Conservation (phyloP, 805 yeast species). For the Candida krabiensis region DNA sequence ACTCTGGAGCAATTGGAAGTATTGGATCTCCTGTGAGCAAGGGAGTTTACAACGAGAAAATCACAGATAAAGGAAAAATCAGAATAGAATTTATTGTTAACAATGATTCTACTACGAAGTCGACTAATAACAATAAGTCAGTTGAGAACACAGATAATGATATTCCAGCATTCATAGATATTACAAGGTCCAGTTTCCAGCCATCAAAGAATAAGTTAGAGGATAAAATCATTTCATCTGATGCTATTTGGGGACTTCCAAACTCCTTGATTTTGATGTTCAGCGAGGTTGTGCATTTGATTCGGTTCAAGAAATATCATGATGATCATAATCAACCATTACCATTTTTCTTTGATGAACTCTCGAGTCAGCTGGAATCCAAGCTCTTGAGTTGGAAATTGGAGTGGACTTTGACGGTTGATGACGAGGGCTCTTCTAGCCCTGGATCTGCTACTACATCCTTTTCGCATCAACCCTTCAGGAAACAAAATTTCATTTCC, state of each 20-base stretch:
- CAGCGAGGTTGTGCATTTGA: conserved; percentile 66
- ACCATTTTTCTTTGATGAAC: conserved; percentile 34
- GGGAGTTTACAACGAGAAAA: conserved; percentile 42
- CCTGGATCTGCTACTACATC: conserved; percentile 4
- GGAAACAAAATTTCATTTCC: conserved; percentile 39
- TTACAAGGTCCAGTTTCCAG: conserved; percentile 40
- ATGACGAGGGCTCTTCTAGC: conserved; percentile 22
- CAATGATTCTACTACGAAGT: conserved; percentile 24
- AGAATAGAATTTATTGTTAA: conserved; percentile 44
- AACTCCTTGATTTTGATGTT: conserved; percentile 73
- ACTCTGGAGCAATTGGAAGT: not conserved
- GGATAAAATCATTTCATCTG: conserved; percentile 66
- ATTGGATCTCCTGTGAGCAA: conserved; percentile 10
- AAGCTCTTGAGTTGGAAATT: conserved; percentile 64
- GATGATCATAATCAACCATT: conserved; percentile 35
- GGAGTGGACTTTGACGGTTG: conserved; percentile 62
- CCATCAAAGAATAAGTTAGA: conserved; percentile 43
- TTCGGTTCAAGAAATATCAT: conserved; percentile 60
- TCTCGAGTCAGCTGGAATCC: conserved; percentile 43
- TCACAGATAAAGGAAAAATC: conserved; percentile 47
- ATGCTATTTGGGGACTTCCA: conserved; percentile 82
- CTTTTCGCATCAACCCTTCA: not conserved
- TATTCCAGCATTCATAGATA: conserved; percentile 43
- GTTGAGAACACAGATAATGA: conserved; percentile 11
- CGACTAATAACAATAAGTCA: conserved; percentile 4